Percentiles rank a stretch among this genome's conserved stretches.
Evolutionary conservation across 164 flowering plant genomes (phyloP).

Genomic region (Annona squamosa): DNA sequence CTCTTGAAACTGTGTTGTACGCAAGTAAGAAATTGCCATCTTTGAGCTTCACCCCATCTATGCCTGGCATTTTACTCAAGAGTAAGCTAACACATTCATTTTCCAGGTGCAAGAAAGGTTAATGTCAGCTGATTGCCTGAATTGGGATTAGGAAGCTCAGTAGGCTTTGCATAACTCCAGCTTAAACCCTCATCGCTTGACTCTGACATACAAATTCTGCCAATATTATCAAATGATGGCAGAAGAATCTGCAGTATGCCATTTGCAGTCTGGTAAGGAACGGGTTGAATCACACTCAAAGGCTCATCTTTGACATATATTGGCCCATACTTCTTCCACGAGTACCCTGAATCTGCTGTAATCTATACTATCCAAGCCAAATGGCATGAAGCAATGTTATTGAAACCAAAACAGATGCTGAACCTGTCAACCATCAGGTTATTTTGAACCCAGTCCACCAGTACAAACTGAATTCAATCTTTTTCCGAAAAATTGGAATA

Average conservation of each 20-base stretch:
- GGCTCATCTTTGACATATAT: slow-evolving; percentile 44
- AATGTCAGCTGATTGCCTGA: slow-evolving; percentile 43
- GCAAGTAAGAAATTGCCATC: slow-evolving; percentile 71
- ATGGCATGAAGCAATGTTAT: not conserved
- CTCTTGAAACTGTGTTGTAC: slow-evolving; percentile 79
- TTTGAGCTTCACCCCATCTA: slow-evolving; percentile 79
- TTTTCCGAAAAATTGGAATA: too few species aligned
- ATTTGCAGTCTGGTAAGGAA: slow-evolving; percentile 65
- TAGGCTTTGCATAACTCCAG: slow-evolving; percentile 69
- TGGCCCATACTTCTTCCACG: slow-evolving; percentile 87
- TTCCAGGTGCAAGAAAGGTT: not conserved
- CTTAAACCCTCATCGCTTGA: slow-evolving; percentile 73
- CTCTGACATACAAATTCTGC: slow-evolving; percentile 77
- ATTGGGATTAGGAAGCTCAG: slow-evolving; percentile 81
- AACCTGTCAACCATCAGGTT: too few species aligned
- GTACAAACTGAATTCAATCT: too few species aligned
- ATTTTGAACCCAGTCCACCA: too few species aligned
- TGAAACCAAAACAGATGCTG: too few species aligned
- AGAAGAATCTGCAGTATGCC: slow-evolving; percentile 66
- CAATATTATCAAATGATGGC: slow-evolving; percentile 58
- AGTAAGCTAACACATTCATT: not conserved
- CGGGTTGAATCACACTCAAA: slow-evolving; percentile 88
- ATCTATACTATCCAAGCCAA: slow-evolving; percentile 32
- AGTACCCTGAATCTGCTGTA: slow-evolving; percentile 55
- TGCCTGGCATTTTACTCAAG: slow-evolving; percentile 35